Evolutionary conservation across 139 green algal species (phyloP), one percentile per base, ranked within the genome.

Genomic region (Auxenochlorella pyrenoidosa): DNA sequence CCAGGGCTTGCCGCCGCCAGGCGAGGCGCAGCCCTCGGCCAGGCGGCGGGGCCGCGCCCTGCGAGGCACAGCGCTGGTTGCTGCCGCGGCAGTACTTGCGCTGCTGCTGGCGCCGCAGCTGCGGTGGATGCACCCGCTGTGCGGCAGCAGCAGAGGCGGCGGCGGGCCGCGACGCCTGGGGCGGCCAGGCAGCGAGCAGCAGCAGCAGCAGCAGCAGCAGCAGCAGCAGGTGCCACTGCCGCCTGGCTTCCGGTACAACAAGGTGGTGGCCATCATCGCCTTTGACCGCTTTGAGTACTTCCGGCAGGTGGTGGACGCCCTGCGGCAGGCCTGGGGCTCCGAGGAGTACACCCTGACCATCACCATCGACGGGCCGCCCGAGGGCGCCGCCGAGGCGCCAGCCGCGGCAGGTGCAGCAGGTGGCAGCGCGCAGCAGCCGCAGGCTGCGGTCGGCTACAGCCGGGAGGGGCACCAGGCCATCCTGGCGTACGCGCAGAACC

Each of bases 211-310:
- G 40, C 71, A 78, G 38, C 71, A 54, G 72, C 72, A 79, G 38
- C 72, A 79, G 40, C 73, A 60, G 73, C 38, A 47, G 73, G 41
- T 6, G 41, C 41, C 47, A 5, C 38, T 85, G 21, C 63, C 80
- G 3, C 63, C 63, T 1, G 80, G 63, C 80, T 85, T 85, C 19
- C 63, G 63, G 16, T 85, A 43, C 63, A 63, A 85, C 30, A 75
- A 75, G 41, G 80, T 85, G 40, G 80, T 76, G 16, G 63, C 80
- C 38, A 63, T 85, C 59, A 59, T 85, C 13, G 80, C 80, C 16
- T 85, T 66, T 34, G 80, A 85, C 40, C 80, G 80, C 13, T 85
- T 77, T 24, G 28, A 76, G 16, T 85, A 85, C 63, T 85, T 85
- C 63, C 63, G 80, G 8, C 80, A 77, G 24, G 63, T 76, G n/a